Percentiles rank a stretch among this genome's conserved stretches.
phyloP scores from a whole-genome alignment of 148 eudicot species.

The Persicaria maculosa region DNA sequence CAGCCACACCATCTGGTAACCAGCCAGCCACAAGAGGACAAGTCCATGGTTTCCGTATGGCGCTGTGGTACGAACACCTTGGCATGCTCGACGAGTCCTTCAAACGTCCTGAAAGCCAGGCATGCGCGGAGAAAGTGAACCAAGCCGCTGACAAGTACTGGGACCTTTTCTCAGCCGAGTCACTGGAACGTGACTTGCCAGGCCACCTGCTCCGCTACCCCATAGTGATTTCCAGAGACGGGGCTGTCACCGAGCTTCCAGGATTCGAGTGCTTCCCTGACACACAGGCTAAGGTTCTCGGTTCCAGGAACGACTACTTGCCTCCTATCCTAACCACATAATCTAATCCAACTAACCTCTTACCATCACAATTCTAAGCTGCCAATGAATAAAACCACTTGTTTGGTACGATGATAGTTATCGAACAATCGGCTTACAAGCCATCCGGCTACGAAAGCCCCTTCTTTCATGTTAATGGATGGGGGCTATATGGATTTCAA shows the following conservation, averaged over 20 bases:
- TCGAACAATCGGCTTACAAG: no score
- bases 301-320: conserved; percentile 57
- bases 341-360: neutral
- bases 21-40: conserved; percentile 56
- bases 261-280: conserved; percentile 72
- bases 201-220: conserved; percentile 90
- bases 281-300: conserved; percentile 62
- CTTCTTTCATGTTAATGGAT: neutral
- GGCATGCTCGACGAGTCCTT: conserved; percentile 71
- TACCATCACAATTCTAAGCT: neutral
- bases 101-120: conserved; percentile 34
- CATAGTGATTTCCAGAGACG: conserved; percentile 48
- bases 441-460: neutral
- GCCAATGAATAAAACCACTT: neutral
- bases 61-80: conserved; percentile 87
- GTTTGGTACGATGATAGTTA: neutral
- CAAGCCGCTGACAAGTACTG: conserved; percentile 57
- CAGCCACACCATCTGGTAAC: conserved; percentile 52
- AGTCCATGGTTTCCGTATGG: conserved; percentile 73
- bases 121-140: conserved; percentile 55
- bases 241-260: conserved; percentile 50
- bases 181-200: conserved; percentile 53
- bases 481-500: neutral
- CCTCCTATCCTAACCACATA: conserved; percentile 81
- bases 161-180: conserved; percentile 54